These are phyloP conservation scores for Chalciporus pseudorubinellus DNA, from an alignment of 768 basidiomycete species.

Conservation along the genomic window DNA sequence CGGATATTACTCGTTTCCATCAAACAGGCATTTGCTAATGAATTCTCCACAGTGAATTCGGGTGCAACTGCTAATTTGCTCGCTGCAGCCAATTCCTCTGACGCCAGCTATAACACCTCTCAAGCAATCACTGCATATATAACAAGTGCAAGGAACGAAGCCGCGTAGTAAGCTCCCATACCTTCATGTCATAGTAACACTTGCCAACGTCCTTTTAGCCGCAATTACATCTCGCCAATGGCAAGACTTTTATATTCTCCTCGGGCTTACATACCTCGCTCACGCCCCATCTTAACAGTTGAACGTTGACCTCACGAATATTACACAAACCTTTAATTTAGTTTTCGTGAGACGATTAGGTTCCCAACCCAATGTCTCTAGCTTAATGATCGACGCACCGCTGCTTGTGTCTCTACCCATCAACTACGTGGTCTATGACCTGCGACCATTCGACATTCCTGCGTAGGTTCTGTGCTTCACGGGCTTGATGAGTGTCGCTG, in stretches of 20 bases:
- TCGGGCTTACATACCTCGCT: not conserved
- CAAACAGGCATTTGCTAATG: not conserved
- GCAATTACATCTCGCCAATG: constrained; percentile 14
- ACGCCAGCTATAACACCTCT: constrained; percentile 47
- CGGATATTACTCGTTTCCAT: constrained; percentile 17
- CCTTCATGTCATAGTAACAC: not conserved
- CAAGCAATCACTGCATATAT: constrained; percentile 48
- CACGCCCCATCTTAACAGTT: constrained; percentile 17
- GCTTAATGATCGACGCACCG: constrained; percentile 47
- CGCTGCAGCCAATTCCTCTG: constrained; percentile 36
- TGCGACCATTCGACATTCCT: constrained; percentile 56
- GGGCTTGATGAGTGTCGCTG: not conserved
- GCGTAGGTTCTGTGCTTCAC: constrained; percentile 39
- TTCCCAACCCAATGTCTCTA: constrained; percentile 24
- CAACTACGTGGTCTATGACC: constrained; percentile 45
- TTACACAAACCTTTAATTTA: constrained; percentile 36
- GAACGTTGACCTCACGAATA: constrained; percentile 34
- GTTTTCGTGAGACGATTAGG: constrained; percentile 33
- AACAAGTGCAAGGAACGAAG: constrained; percentile 54
- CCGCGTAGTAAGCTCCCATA: constrained; percentile 47
- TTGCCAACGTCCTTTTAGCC: constrained; percentile 16
- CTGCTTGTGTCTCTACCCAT: constrained; percentile 49
- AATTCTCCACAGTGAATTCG: constrained; percentile 36
- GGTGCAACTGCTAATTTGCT: constrained; percentile 39
- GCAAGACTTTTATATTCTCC: not conserved